Conservation (phyloP, 2,329 filamentous ascomycete species). For the Fusarium sp. region DNA sequence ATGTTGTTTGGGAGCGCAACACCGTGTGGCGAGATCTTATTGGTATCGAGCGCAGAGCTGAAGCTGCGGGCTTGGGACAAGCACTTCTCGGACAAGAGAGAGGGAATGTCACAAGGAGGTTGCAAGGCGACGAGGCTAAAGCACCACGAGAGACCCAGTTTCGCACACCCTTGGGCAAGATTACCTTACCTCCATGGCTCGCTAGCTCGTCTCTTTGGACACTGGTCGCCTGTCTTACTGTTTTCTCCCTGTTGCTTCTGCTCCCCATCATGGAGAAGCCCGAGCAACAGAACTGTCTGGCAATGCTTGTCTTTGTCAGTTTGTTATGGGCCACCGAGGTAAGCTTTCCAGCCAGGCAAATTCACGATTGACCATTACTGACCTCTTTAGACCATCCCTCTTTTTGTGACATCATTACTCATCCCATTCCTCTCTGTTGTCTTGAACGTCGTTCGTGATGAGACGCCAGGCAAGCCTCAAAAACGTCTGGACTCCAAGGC, state of each 20-base stretch:
- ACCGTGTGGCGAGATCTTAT: constrained; percentile 99
- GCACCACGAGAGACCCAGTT: constrained; percentile 72
- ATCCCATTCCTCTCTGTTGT: constrained; percentile 94
- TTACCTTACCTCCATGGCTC: constrained; percentile 82
- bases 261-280: constrained; percentile 84
- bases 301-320: constrained; percentile 92
- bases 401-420: constrained; percentile 94
- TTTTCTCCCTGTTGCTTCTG: constrained; percentile 79
- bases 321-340: constrained; percentile 96
- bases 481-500: constrained; percentile 79
- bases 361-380: constrained; percentile 1
- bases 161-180: constrained; percentile 79
- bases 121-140: constrained; percentile 86
- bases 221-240: constrained; percentile 72
- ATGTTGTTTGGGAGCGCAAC: constrained; percentile 98
- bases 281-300: constrained; percentile 96
- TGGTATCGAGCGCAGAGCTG: constrained; percentile 92
- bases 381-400: constrained; percentile 77
- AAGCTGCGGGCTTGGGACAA: constrained; percentile 90
- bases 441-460: constrained; percentile 82
- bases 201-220: constrained; percentile 83
- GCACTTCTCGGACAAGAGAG: constrained; percentile 81
- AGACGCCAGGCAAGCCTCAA: constrained; percentile 66
- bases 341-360: constrained; percentile 40
- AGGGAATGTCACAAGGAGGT: constrained; percentile 71